phyloP scores from a whole-genome alignment of 345 rosid species.

The Passiflora organensis region DNA sequence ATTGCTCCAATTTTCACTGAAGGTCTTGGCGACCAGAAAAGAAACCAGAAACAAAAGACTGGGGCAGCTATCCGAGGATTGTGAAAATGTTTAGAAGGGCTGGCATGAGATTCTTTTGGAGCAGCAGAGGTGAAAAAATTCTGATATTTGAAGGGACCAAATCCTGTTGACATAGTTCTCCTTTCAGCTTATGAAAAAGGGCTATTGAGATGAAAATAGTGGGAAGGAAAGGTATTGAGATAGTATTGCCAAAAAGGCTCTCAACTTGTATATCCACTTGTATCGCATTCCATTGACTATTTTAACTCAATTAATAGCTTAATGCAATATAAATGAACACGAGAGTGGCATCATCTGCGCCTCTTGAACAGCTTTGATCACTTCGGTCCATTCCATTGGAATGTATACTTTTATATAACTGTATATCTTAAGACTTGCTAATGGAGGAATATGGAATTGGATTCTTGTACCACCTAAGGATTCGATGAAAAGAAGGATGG shows the following conservation, averaged over 20 bases:
- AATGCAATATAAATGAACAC: neutral
- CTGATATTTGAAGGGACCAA: neutral
- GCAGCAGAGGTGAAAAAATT: neutral
- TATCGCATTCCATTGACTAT: neutral
- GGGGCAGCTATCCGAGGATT: conserved; percentile 1
- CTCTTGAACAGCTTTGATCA: conserved; percentile 1
- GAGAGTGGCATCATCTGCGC: neutral
- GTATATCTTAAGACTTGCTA: too few relatives aligned
- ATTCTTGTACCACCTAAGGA: too few relatives aligned
- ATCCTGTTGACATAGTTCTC: conserved; percentile 10
- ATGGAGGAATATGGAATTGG: too few relatives aligned
- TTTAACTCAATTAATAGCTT: neutral
- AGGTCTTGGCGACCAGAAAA: neutral
- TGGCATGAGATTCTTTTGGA: neutral
- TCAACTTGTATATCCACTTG: conserved; percentile 16
- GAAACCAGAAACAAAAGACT: neutral
- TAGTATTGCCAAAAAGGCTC: conserved; percentile 6
- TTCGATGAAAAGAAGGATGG: too few relatives aligned
- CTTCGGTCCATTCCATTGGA: too few relatives aligned
- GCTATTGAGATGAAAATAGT: conserved; percentile 7
- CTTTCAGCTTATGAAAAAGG: conserved; percentile 19
- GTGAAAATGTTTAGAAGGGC: neutral
- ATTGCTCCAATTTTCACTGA: too few relatives aligned
- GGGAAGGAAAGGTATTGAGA: conserved; percentile 15
- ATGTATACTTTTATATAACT: too few relatives aligned